phyloP scores from a whole-genome alignment of 306 rosid species.

The Cyamopsis tetragonoloba region DNA sequence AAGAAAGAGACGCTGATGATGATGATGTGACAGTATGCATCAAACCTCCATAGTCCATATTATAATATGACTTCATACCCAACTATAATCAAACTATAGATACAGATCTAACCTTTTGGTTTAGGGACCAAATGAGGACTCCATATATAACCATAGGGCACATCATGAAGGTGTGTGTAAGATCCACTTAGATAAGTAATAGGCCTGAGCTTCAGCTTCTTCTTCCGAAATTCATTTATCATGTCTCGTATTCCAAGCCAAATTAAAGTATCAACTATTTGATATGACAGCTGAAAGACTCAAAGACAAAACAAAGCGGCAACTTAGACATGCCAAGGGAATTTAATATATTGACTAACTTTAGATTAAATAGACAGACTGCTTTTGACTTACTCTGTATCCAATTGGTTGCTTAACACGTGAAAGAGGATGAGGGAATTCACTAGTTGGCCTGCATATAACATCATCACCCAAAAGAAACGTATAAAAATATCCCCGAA shows the following conservation, averaged over 20 bases:
- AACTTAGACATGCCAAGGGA: constrained; percentile 12
- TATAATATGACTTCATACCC: background rate
- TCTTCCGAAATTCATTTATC: constrained; percentile 84
- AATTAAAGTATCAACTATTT: constrained; percentile 76
- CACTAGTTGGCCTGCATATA: constrained; percentile 78
- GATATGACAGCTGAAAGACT: constrained; percentile 84
- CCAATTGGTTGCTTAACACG: constrained; percentile 70
- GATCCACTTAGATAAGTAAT: constrained; percentile 72
- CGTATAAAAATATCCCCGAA: constrained; percentile 3
- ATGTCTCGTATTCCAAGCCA: constrained; percentile 96
- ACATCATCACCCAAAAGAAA: background rate
- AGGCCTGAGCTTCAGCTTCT: constrained; percentile 67
- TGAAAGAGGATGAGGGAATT: constrained; percentile 92
- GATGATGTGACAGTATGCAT: background rate
- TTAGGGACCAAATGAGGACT: constrained; percentile 98
- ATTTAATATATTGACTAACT: constrained; percentile 2
- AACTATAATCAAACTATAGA: background rate
- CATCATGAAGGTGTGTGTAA: constrained; percentile 47
- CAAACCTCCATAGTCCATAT: background rate
- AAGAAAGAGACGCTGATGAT: constrained; percentile 4
- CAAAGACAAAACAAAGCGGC: constrained; percentile 4
- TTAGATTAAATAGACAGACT: background rate
- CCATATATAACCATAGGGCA: constrained; percentile 87
- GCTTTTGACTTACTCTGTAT: constrained; percentile 64
- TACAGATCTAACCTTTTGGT: constrained; percentile 66